These are phyloP conservation scores for Lichtheimia ornata DNA, from an alignment of 371 early-diverging fungal species.

Conservation along the genomic window DNA sequence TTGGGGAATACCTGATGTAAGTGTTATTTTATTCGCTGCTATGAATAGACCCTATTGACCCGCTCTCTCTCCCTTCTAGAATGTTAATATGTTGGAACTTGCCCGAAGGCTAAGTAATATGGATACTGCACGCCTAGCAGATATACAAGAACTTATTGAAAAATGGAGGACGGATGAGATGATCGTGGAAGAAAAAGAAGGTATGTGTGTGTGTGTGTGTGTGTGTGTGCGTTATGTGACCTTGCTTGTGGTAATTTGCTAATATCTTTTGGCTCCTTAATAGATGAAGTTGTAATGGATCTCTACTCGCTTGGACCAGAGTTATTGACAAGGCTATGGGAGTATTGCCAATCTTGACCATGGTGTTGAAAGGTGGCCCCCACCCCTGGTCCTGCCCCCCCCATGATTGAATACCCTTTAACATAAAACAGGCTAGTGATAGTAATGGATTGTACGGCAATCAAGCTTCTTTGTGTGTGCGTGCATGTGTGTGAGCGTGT, in stretches of 20 bases:
- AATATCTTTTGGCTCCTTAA: background rate
- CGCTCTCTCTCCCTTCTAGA: slow-evolving; percentile 10
- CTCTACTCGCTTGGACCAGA: slow-evolving; percentile 47
- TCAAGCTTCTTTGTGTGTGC: background rate
- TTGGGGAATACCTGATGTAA: slow-evolving; percentile 49
- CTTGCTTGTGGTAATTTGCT: background rate
- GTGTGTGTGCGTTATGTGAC: background rate
- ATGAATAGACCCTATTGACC: background rate
- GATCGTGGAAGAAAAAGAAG: slow-evolving; percentile 27
- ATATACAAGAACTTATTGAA: slow-evolving; percentile 30
- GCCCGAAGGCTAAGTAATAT: slow-evolving; percentile 30
- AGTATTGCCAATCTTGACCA: slow-evolving; percentile 15
- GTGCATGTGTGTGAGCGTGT: background rate
- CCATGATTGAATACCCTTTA: too few species aligned
- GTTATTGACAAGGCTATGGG: slow-evolving; percentile 36
- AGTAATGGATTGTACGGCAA: too few species aligned
- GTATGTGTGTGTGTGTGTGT: too few species aligned
- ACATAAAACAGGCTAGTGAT: too few species aligned
- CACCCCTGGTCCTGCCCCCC: too few species aligned
- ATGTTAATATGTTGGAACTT: slow-evolving; percentile 44
- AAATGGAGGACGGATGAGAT: slow-evolving; percentile 26
- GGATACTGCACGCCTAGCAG: slow-evolving; percentile 27
- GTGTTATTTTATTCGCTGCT: background rate
- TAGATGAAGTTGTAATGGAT: slow-evolving; percentile 45
- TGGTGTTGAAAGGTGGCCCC: too few species aligned